Base-by-base conservation (phyloP, 176 grass and related monocot genomes). In the Thalia dealbata region DNA sequence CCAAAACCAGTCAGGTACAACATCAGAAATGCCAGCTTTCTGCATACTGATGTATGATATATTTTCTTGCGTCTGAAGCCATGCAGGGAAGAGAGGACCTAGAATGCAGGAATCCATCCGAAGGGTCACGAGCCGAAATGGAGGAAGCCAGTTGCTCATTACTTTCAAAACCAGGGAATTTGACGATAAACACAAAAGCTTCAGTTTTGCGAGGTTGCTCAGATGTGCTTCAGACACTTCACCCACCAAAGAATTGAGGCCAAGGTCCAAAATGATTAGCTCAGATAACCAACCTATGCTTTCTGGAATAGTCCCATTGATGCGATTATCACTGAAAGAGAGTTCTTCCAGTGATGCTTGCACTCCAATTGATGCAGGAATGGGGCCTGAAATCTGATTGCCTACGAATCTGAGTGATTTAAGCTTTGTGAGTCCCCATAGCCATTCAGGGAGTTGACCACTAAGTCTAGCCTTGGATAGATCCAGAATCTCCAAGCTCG, bases 1-100 rank as follows among this genome's bases (percentile, higher is more conserved):
- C 60, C 60, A 65, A 69, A 78, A 69, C 63, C 63, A 78, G 9
- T 69, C 50, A 18, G 75, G 75, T 19, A 78, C 23, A 55, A 21
- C 7, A 43, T 69, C 75, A 41, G 29, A n/a, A 41, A 78, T 78
- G 6, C 63, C 19, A 8, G 26, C 26, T 19, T 78, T 78, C 0
- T 28, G 35, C 24, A 59, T 56, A 42, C 26, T 24, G 3, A 78
- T 13, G 7, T 24, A 3, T 3, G 10, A 43, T 10, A 78, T 12
- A 18, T 50, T 50, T 11, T 41, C 54, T 19, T 69, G 63, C 1
- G 18, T 58, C 10, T 24, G 64, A 16, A 78, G 62, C 75, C 75
- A 78, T 55, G 21, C 6, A 6, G 64, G 75, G 38, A 78, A 78
- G 22, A 6, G 1, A 69, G 75, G 28, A 42, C 50, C 75, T 13